Conservation (phyloP, 2,329 filamentous ascomycete genomes). For the Macrophomina tecta region DNA sequence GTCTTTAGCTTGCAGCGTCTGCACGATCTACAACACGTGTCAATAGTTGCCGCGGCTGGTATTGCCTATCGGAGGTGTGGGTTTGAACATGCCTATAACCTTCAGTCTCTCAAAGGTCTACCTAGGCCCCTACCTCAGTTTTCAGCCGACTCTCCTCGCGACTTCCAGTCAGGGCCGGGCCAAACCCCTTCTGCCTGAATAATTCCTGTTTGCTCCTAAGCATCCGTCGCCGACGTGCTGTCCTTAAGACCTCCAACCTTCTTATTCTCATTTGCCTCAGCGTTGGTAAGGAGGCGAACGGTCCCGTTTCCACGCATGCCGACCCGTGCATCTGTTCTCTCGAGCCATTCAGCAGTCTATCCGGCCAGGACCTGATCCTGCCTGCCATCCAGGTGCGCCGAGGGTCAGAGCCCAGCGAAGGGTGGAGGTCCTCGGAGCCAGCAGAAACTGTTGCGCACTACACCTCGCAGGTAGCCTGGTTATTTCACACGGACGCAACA, state of each 20-base stretch:
- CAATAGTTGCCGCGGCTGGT: too few species aligned
- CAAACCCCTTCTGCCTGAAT: conserved; percentile 2
- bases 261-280: background rate
- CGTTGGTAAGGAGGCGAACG: background rate
- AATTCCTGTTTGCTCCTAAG: background rate
- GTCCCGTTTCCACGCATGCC: conserved; percentile 3
- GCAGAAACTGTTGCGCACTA: background rate
- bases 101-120: background rate
- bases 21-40: too few species aligned
- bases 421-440: too few species aligned
- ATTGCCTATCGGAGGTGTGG: background rate
- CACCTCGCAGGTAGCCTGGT: background rate
- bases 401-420: too few species aligned
- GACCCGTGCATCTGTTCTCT: conserved; percentile 1
- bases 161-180: background rate
- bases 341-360: conserved; percentile 3
- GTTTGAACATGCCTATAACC: conserved; percentile 5
- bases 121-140: background rate
- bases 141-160: background rate
- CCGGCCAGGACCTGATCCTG: conserved; percentile 8
- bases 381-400: background rate
- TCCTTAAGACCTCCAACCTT: background rate
- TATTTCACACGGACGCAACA: too few species aligned
- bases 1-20: too few species aligned
- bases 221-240: background rate